phyloP scores from a whole-genome alignment of 345 rosid species.

The Gossypium sturtianum region DNA sequence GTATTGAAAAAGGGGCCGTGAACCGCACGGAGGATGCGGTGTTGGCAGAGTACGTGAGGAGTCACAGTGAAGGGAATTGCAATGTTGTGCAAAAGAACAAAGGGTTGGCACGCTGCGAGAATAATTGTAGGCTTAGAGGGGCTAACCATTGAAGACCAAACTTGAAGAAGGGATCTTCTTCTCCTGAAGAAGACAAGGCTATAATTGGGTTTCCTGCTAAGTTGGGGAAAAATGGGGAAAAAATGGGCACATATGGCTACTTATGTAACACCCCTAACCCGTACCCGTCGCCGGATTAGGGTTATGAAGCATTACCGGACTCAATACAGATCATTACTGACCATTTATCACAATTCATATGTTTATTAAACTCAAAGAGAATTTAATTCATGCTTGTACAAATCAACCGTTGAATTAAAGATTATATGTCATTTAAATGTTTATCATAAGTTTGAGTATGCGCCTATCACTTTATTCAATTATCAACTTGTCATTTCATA shows the following conservation, averaged over 20 bases:
- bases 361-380: no score
- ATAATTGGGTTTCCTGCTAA: neutral
- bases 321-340: no score
- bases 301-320: no score
- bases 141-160: neutral
- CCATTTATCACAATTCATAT: no score
- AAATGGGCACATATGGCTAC: conserved; percentile 11
- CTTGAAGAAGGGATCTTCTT: neutral
- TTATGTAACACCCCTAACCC: no score
- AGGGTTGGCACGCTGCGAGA: neutral
- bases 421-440: no score
- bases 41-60: neutral
- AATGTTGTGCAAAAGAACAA: neutral
- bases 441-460: no score
- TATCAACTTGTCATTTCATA: no score
- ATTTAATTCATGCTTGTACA: no score
- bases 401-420: no score
- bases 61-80: neutral
- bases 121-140: neutral
- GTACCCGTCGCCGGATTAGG: no score
- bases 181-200: neutral
- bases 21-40: neutral
- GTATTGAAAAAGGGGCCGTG: neutral
- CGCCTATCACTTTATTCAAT: no score
- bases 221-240: neutral